These are phyloP conservation scores for Tylopilus rubrobrunneus DNA, from an alignment of 768 basidiomycete species.

Conservation along the genomic window DNA sequence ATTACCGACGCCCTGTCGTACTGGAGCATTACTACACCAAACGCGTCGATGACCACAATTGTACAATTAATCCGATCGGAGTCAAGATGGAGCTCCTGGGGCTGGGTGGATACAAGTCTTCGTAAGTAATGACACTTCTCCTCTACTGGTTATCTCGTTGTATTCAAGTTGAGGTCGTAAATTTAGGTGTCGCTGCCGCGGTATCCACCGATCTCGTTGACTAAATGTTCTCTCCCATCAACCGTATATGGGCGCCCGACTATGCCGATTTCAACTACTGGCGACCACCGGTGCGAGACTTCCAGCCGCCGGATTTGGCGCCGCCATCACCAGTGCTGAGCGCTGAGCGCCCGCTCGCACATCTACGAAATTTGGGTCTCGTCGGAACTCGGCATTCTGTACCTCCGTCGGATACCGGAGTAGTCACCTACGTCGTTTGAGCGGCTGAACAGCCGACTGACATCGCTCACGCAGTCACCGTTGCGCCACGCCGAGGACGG, in stretches of 20 bases:
- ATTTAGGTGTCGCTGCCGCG: too few species aligned
- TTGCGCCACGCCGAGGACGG: constrained; percentile 26
- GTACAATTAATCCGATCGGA: constrained; percentile 92
- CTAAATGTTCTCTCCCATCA: constrained; percentile 97
- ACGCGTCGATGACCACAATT: constrained; percentile 91
- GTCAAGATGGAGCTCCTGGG: constrained; percentile 98
- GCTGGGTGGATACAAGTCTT: constrained; percentile 94
- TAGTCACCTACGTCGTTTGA: constrained; percentile 62
- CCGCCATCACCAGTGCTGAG: constrained; percentile 94
- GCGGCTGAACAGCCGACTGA: constrained; percentile 57
- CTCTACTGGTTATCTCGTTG: constrained; percentile 48
- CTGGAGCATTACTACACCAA: constrained; percentile 90
- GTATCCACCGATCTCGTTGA: constrained; percentile 99
- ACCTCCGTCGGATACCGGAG: constrained; percentile 32
- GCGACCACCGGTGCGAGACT: constrained; percentile 77
- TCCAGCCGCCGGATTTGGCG: constrained; percentile 70
- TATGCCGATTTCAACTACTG: constrained; percentile 98
- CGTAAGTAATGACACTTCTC: constrained; percentile 45
- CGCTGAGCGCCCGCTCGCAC: constrained; percentile 71
- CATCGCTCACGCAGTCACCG: constrained; percentile 42
- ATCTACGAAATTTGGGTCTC: constrained; percentile 76
- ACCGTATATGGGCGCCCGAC: constrained; percentile 82
- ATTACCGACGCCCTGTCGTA: constrained; percentile 99
- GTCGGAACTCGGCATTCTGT: constrained; percentile 45
- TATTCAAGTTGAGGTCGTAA: constrained; percentile 98